Conservation (phyloP, 768 basidiomycete species). For the Tulasnella calospora region DNA sequence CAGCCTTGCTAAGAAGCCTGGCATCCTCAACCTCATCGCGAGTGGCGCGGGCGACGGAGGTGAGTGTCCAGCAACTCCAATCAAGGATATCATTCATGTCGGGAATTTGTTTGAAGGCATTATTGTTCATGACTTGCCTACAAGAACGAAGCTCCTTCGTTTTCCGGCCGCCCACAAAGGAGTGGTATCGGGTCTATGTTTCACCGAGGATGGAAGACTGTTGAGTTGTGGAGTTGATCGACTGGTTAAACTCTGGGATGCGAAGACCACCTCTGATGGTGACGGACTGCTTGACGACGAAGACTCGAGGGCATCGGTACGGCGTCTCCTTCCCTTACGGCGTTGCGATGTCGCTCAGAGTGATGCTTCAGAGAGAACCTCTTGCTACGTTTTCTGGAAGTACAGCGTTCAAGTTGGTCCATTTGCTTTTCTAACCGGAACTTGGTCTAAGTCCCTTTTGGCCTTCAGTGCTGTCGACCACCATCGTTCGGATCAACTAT, state of each 20-base stretch:
- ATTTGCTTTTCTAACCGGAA: neutral
- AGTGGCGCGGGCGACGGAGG: slow-evolving; percentile 97
- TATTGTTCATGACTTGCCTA: slow-evolving; percentile 74
- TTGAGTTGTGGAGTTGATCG: slow-evolving; percentile 80
- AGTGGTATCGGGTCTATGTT: slow-evolving; percentile 77
- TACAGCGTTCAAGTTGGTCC: slow-evolving; percentile 78
- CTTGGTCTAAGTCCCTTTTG: neutral
- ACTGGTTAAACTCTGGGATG: slow-evolving; percentile 77
- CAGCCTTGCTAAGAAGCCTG: slow-evolving; percentile 67
- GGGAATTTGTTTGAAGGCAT: slow-evolving; percentile 50
- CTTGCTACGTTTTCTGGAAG: slow-evolving; percentile 78
- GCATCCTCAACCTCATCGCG: slow-evolving; percentile 77
- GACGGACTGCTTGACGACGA: slow-evolving; percentile 31
- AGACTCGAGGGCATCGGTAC: slow-evolving; percentile 12
- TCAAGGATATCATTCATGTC: neutral
- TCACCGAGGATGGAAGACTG: slow-evolving; percentile 56
- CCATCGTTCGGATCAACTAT: slow-evolving; percentile 80
- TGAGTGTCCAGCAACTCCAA: slow-evolving; percentile 37
- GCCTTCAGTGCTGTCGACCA: slow-evolving; percentile 79
- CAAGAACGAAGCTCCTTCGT: slow-evolving; percentile 49
- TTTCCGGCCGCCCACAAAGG: slow-evolving; percentile 75
- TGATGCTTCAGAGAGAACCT: slow-evolving; percentile 46
- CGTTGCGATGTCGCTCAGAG: neutral
- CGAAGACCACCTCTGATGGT: slow-evolving; percentile 31
- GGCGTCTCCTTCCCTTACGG: neutral